A percentile compares a stretch with the other conserved stretches of the same genome.
phyloP scores from a whole-genome alignment of 305 asterid species.

The Fraxinus paxiana region DNA sequence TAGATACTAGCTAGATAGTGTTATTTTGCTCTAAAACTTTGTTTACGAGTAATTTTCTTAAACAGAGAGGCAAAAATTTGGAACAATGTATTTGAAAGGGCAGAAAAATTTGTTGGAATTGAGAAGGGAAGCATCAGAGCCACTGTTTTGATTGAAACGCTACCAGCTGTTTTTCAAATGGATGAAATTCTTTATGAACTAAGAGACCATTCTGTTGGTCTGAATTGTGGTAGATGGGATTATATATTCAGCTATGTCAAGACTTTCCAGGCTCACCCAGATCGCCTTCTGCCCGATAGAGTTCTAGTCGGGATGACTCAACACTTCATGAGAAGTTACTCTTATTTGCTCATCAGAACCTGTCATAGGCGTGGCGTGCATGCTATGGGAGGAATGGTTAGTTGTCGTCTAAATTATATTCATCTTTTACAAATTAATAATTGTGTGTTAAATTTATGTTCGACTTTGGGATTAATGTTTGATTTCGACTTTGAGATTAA shows the following conservation, averaged over 20 bases:
- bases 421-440: background rate
- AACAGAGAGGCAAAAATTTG: slow-evolving; percentile 85
- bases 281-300: slow-evolving; percentile 77
- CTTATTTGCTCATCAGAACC: slow-evolving; percentile 68
- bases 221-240: slow-evolving; percentile 97
- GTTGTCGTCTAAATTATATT: background rate
- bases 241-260: slow-evolving; percentile 89
- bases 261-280: slow-evolving; percentile 80
- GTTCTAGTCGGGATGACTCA: slow-evolving; percentile 83
- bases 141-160: slow-evolving; percentile 83
- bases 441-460: background rate
- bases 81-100: slow-evolving; percentile 70
- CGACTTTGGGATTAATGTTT: no score
- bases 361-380: slow-evolving; percentile 85
- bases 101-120: slow-evolving; percentile 62
- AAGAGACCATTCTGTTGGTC: slow-evolving; percentile 69
- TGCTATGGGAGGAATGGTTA: slow-evolving; percentile 96
- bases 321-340: slow-evolving; percentile 86
- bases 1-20: no score
- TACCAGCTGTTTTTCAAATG: slow-evolving; percentile 91
- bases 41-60: background rate
- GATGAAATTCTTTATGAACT: slow-evolving; percentile 75
- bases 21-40: background rate
- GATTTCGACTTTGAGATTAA: no score
- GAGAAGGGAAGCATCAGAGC: slow-evolving; percentile 82